These are phyloP conservation scores for Circinella umbellata DNA, from an alignment of 371 early-diverging fungal genomes.

Conservation along the genomic window DNA sequence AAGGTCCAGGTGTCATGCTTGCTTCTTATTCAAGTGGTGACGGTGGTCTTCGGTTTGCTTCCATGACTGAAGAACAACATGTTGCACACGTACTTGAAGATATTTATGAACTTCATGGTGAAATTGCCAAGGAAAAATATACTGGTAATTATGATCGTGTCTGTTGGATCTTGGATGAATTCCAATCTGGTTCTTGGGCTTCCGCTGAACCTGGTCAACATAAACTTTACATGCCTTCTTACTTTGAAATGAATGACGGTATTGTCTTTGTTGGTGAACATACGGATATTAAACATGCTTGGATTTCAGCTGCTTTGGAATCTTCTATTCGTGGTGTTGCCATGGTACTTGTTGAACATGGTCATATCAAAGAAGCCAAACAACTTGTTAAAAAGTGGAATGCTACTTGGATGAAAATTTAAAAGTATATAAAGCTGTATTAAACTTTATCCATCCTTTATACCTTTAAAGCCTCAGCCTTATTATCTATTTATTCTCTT, in stretches of 20 bases:
- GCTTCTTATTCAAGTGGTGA: conserved; percentile 36
- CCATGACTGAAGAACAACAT: conserved; percentile 42
- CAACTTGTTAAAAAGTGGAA: conserved; percentile 32
- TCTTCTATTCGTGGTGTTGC: conserved; percentile 38
- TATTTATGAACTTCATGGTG: conserved; percentile 38
- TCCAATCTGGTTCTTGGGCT: conserved; percentile 37
- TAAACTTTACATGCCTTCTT: conserved; percentile 38
- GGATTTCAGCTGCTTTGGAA: conserved; percentile 38
- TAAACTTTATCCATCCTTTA: no score
- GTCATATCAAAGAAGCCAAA: conserved; percentile 42
- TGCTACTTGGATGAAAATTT: conserved; percentile 40
- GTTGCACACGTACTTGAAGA: conserved; percentile 34
- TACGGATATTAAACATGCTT: conserved; percentile 39
- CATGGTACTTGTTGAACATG: conserved; percentile 36
- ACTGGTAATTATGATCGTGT: conserved; percentile 33
- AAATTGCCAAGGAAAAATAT: conserved; percentile 34
- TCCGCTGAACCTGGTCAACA: conserved; percentile 30
- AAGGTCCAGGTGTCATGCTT: conserved; percentile 38
- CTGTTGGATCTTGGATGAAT: conserved; percentile 36
- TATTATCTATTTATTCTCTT: no score
- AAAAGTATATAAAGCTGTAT: conserved; percentile 3
- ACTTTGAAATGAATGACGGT: conserved; percentile 32
- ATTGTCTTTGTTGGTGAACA: conserved; percentile 43
- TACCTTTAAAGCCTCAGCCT: no score
- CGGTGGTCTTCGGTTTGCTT: conserved; percentile 27